These are phyloP conservation scores for Casuarina equisetifolia DNA, from an alignment of 306 rosid genomes.

Conservation along the genomic window DNA sequence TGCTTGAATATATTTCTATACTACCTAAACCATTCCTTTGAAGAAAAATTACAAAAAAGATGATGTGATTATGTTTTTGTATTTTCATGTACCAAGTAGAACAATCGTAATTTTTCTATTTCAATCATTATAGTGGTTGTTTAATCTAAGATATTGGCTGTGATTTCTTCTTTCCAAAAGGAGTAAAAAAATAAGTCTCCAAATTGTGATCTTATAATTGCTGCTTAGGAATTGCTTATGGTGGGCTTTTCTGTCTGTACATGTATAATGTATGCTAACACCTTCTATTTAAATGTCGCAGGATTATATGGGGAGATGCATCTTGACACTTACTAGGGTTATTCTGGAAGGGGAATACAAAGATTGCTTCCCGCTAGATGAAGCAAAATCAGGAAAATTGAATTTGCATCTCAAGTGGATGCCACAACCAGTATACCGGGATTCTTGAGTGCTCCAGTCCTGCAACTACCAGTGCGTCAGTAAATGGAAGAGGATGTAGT, in stretches of 20 bases:
- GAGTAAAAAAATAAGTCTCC: background rate
- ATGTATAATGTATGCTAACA: slow-evolving; percentile 5
- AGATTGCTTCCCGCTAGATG: slow-evolving; percentile 70
- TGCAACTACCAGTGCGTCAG: background rate
- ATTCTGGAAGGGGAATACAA: slow-evolving; percentile 84
- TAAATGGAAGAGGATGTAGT: background rate
- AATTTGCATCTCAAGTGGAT: slow-evolving; percentile 87
- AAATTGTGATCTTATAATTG: background rate
- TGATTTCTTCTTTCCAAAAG: background rate
- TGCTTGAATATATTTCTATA: background rate
- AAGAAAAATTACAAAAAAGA: background rate
- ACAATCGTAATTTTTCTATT: no score
- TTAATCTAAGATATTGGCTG: background rate
- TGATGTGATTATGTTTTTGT: no score
- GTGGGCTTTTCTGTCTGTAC: background rate
- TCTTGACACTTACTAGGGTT: slow-evolving; percentile 84
- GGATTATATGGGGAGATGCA: slow-evolving; percentile 95
- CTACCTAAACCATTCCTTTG: background rate
- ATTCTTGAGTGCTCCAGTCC: slow-evolving; percentile 41
- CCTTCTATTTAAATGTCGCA: slow-evolving; percentile 27
- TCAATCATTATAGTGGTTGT: background rate
- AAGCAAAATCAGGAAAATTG: slow-evolving; percentile 79
- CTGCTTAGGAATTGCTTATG: background rate
- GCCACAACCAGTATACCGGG: slow-evolving; percentile 88
- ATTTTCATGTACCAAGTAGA: no score